phyloP scores from a whole-genome alignment of 768 basidiomycete species.

The Suillus discolor region DNA sequence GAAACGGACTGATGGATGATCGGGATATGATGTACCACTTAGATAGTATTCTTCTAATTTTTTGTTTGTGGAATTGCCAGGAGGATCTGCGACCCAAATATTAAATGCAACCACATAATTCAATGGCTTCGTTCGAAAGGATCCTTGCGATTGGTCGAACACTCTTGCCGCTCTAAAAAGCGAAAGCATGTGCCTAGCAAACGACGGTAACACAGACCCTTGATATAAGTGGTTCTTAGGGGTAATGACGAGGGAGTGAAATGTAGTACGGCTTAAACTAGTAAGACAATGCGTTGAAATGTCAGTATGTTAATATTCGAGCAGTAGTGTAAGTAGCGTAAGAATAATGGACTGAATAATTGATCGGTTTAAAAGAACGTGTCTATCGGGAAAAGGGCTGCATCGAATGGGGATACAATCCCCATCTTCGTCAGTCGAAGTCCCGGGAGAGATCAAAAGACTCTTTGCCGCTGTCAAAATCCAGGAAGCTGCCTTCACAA shows the following conservation, averaged over 20 bases:
- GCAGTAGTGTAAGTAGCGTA: conserved; percentile 9
- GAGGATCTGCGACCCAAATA: not conserved
- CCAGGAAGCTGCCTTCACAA: conserved; percentile 41
- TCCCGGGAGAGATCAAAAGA: conserved; percentile 43
- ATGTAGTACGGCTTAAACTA: conserved; percentile 13
- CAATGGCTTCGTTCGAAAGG: not conserved
- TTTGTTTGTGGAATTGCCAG: conserved; percentile 1
- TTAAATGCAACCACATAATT: not conserved
- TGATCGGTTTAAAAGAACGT: conserved; percentile 12
- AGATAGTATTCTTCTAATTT: not conserved
- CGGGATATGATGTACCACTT: not conserved
- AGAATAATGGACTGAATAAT: conserved; percentile 21
- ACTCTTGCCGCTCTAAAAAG: not conserved
- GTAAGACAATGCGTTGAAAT: conserved; percentile 18
- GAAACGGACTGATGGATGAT: conserved; percentile 60
- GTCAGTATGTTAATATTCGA: conserved; percentile 8
- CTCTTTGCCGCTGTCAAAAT: conserved; percentile 38
- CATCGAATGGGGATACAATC: conserved; percentile 12
- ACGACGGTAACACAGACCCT: not conserved
- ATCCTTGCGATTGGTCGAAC: not conserved
- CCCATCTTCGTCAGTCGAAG: conserved; percentile 41
- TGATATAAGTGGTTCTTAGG: not conserved
- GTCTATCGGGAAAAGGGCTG: conserved; percentile 2
- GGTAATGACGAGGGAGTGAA: not conserved
- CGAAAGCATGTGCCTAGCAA: not conserved